Conservation (phyloP, 1,284 basidiomycete species). For the Cutaneotrichosporon sp. region DNA sequence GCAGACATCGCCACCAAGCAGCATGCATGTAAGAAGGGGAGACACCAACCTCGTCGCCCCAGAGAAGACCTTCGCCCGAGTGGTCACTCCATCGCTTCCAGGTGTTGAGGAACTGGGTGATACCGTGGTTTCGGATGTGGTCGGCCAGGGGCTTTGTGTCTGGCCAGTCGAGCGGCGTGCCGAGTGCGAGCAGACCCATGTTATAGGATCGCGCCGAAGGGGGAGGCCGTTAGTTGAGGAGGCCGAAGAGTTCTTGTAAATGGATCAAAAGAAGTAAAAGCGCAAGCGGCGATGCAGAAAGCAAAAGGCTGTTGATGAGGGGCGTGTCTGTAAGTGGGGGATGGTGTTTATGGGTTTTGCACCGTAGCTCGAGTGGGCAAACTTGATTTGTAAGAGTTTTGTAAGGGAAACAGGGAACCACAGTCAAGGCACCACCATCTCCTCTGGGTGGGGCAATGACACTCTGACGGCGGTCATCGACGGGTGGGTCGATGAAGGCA, state of each 20-base stretch:
- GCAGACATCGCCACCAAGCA: too few species aligned
- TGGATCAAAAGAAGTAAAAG: background rate
- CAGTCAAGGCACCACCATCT: too few species aligned
- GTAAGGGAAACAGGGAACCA: too few species aligned
- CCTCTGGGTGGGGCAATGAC: too few species aligned
- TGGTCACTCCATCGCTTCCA: constrained; percentile 90
- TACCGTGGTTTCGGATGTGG: constrained; percentile 87
- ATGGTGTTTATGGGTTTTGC: background rate
- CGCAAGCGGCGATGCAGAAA: background rate
- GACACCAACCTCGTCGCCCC: constrained; percentile 87
- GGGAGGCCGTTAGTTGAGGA: background rate
- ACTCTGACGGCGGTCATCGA: too few species aligned
- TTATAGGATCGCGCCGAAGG: background rate
- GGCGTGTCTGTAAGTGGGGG: background rate
- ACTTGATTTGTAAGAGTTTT: too few species aligned
- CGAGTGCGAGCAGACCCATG: constrained; percentile 93
- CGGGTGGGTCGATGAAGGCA: too few species aligned
- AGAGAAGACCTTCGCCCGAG: constrained; percentile 87
- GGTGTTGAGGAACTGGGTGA: constrained; percentile 88
- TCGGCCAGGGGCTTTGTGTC: constrained; percentile 82
- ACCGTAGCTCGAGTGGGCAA: too few species aligned
- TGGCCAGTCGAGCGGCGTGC: constrained; percentile 89
- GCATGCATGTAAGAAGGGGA: background rate
- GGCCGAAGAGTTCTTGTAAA: background rate
- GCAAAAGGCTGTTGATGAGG: background rate